Percentiles rank a stretch among this genome's conserved stretches.
phyloP scores from a whole-genome alignment of 2,329 filamentous ascomycete species.

The Fusarium sacchari region DNA sequence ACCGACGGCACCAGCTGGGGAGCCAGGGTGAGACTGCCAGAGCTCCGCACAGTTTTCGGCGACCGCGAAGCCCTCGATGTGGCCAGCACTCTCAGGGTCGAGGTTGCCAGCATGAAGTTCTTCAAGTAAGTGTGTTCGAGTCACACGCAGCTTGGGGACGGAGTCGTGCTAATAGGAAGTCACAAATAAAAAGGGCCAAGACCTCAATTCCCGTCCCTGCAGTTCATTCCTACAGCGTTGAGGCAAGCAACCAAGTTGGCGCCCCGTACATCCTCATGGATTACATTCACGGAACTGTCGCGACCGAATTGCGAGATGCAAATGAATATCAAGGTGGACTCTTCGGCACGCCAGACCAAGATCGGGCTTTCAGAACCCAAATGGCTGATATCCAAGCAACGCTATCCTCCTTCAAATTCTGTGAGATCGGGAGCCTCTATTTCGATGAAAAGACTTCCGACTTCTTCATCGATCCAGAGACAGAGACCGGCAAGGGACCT shows the following conservation, averaged over 20 bases:
- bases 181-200: neutral
- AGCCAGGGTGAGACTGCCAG: neutral
- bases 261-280: neutral
- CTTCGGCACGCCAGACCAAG: neutral
- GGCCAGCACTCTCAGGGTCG: neutral
- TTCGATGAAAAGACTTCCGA: neutral
- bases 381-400: neutral
- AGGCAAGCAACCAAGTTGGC: neutral
- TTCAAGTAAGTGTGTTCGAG: neutral
- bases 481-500: neutral
- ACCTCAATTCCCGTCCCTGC: neutral
- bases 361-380: neutral
- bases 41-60: neutral
- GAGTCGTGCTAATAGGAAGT: neutral
- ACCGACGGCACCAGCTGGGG: neutral
- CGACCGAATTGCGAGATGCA: neutral
- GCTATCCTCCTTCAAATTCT: neutral
- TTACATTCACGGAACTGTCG: neutral
- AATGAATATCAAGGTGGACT: neutral
- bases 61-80: neutral
- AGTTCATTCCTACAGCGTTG: neutral
- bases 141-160: neutral
- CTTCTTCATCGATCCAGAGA: neutral
- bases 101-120: neutral
- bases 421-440: neutral